Base-by-base conservation (phyloP, 495 filamentous ascomycete species). In the Xylaria flabelliformis region DNA sequence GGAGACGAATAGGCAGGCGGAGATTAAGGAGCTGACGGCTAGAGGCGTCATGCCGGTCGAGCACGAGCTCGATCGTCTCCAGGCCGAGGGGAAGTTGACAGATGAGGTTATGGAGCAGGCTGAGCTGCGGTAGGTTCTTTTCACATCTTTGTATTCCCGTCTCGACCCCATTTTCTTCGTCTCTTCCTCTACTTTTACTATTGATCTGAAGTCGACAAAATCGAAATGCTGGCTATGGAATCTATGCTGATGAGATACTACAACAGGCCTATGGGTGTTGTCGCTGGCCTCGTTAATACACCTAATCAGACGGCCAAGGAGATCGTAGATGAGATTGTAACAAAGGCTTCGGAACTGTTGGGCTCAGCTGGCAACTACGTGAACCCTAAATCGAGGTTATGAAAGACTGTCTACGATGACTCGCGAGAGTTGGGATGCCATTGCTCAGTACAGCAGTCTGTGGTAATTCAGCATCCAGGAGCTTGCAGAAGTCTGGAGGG, bases 1-100 rank as follows among this genome's bases (percentile, higher is more conserved):
- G 95, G 95, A 98, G 85, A 88, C 91, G 78, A 93, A 97, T 85
- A 90, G 95, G 69, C 78, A 84, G 67, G 82, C 88, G 8, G 95
- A 98, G 83, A 97, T 98, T 83, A 94, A 94, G 85, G 85, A 94
- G 75, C 90, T 97, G 55, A 95, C 94, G 7, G 76, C 86, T 76
- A 91, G 93, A 87, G 95, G 95, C 80, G 83, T 91, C 73, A 92
- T 97, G 75, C 95, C 95, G 1, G 84, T 94, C 77, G 85, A 87
- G 79, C 82, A 89, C 77, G 91, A 94, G 80, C 82, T 93, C 81
- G 89, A 92, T 65, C 83, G 85, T 17, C 89, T 89, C 21, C 81
- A 79, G n/a, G 88, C 87, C 70, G 90, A 93, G 71, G 82, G 92
- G 36, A 91, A 93, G 77, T 83, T 92, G 67, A 91, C 91, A 17